These are phyloP conservation scores for Geotrichum reessii DNA, from an alignment of 1,139 yeast species.

Conservation along the genomic window DNA sequence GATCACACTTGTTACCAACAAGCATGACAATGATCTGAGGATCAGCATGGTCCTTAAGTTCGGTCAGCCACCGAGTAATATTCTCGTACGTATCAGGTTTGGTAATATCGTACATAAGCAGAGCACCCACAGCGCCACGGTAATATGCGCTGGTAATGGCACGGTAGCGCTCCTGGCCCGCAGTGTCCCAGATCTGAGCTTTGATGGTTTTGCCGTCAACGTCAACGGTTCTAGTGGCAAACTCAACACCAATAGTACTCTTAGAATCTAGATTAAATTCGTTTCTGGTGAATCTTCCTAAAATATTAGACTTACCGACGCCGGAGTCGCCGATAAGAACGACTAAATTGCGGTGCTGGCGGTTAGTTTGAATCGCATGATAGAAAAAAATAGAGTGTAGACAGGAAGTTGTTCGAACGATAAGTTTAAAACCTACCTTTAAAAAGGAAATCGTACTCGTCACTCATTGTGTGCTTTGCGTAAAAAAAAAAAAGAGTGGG, in stretches of 20 bases:
- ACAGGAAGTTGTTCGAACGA: not conserved
- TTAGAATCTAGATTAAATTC: conserved; percentile 92
- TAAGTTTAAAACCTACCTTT: conserved; percentile 48
- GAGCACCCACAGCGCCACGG: conserved; percentile 97
- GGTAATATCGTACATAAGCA: conserved; percentile 91
- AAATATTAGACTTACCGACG: conserved; percentile 91
- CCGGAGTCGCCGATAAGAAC: conserved; percentile 97
- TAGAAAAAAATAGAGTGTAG: not conserved
- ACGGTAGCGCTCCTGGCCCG: conserved; percentile 97
- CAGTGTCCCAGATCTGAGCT: conserved; percentile 99
- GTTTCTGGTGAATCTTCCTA: conserved; percentile 90
- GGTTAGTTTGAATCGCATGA: not conserved
- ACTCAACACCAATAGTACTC: conserved; percentile 96
- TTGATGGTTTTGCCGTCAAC: conserved; percentile 93
- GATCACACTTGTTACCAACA: conserved; percentile 94
- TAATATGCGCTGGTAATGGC: conserved; percentile 97
- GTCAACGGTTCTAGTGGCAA: conserved; percentile 92
- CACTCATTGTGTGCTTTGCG: conserved; percentile 32
- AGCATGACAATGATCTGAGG: conserved; percentile 93
- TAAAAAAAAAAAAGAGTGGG: not conserved
- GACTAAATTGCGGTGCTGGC: conserved; percentile 37
- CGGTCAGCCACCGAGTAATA: conserved; percentile 92
- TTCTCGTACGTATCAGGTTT: conserved; percentile 90
- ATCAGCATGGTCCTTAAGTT: conserved; percentile 93
- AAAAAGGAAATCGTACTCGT: conserved; percentile 93